Conservation (phyloP, 2,329 filamentous ascomycete genomes). For the Aureobasidium sp. region DNA sequence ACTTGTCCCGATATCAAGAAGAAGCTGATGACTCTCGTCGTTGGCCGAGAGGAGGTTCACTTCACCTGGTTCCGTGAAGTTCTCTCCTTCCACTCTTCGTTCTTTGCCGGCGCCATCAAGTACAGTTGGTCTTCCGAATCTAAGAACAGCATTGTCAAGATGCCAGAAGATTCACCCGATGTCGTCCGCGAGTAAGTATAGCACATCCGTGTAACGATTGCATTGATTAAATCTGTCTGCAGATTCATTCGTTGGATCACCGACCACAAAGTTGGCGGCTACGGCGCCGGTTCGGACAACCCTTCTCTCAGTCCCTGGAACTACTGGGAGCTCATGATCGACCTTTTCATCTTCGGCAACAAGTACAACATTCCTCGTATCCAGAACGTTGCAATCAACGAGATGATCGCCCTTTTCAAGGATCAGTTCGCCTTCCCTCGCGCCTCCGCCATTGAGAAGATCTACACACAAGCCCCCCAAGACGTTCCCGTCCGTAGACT, state of each 20-base stretch:
- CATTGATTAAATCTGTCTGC: not conserved
- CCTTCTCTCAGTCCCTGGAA: not conserved
- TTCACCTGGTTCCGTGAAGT: not conserved
- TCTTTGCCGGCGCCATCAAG: not conserved
- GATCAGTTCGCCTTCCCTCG: not conserved
- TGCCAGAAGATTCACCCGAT: not conserved
- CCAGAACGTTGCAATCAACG: not conserved
- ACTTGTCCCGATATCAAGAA: not conserved
- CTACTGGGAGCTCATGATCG: not conserved
- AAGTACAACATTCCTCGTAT: not conserved
- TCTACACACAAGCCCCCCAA: not conserved
- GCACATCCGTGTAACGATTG: rapidly evolving
- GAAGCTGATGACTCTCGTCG: not conserved
- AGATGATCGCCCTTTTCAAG: not conserved
- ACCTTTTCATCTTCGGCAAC: not conserved
- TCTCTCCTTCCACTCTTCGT: not conserved
- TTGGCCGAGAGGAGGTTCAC: not conserved
- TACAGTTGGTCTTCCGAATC: not conserved
- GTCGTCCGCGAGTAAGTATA: not conserved
- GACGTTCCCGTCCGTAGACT: not conserved
- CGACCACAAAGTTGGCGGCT: not conserved
- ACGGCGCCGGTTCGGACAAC: not conserved
- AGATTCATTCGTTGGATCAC: constrained; percentile 2
- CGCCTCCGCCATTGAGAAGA: not conserved
- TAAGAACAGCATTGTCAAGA: not conserved